Evolutionary conservation across 441 rosid genomes (phyloP).

Genomic region (Erodium trifolium): DNA sequence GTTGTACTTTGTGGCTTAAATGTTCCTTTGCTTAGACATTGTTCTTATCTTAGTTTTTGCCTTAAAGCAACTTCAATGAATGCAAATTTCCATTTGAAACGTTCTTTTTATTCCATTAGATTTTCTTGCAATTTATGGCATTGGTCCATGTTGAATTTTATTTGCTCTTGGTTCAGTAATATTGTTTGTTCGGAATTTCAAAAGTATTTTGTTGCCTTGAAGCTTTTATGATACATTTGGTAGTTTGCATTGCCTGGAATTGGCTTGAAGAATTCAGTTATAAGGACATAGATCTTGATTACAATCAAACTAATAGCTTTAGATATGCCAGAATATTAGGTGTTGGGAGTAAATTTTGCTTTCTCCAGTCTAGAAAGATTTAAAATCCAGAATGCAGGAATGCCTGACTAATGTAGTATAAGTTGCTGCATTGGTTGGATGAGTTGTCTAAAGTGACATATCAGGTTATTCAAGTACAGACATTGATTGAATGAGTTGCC

Average conservation of each 20-base stretch:
- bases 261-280: slow-evolving; percentile 1
- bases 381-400: not conserved
- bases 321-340: not conserved
- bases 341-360: not conserved
- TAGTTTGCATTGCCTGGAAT: not conserved
- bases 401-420: not conserved
- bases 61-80: slow-evolving; percentile 17
- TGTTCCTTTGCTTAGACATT: slow-evolving; percentile 16
- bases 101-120: slow-evolving; percentile 2
- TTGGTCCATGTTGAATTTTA: not conserved
- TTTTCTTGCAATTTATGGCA: slow-evolving; percentile 10
- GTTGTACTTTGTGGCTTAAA: slow-evolving; percentile 27
- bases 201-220: slow-evolving; percentile 4
- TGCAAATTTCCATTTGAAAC: slow-evolving; percentile 17
- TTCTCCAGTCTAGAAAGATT: not conserved
- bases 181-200: not conserved
- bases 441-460: not conserved
- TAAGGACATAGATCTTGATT: not conserved
- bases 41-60: slow-evolving; percentile 14
- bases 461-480: not conserved
- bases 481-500: not conserved
- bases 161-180: not conserved
- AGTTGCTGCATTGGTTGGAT: not conserved
- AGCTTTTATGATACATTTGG: not conserved
- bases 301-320: slow-evolving; percentile 2